These are phyloP conservation scores for Pelagophyceae sp. DNA, from an alignment of 352 stramenopile species.

Conservation along the genomic window DNA sequence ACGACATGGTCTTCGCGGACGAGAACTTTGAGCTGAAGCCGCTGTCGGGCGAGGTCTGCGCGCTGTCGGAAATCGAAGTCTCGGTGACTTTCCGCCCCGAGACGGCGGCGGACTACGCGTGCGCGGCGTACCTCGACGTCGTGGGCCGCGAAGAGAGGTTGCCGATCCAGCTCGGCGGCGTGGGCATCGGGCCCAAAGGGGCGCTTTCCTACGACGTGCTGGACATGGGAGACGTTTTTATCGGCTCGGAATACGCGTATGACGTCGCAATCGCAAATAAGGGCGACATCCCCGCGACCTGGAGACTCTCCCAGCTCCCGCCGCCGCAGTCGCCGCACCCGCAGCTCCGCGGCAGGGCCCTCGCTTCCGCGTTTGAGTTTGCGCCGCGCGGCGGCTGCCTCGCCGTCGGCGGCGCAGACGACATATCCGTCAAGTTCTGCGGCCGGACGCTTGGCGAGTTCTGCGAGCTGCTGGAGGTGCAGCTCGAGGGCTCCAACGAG, in stretches of 20 bases:
- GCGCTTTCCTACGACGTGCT: constrained; percentile 84
- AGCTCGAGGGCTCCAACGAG: constrained; percentile 63
- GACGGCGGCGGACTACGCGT: constrained; percentile 65
- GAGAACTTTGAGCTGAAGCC: constrained; percentile 77
- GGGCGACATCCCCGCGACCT: constrained; percentile 76
- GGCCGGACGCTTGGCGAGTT: constrained; percentile 60
- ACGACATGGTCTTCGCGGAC: constrained; percentile 85
- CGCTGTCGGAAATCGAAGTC: constrained; percentile 76
- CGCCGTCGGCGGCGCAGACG: constrained; percentile 60
- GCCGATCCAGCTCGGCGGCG: constrained; percentile 69
- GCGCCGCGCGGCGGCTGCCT: constrained; percentile 29
- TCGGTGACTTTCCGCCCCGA: constrained; percentile 73
- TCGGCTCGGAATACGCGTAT: constrained; percentile 69
- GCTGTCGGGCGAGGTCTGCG: constrained; percentile 76
- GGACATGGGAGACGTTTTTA: constrained; percentile 87
- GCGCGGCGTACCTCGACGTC: constrained; percentile 71
- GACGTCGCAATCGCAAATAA: constrained; percentile 83
- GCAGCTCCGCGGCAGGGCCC: neutral
- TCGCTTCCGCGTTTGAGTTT: constrained; percentile 47
- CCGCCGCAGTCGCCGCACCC: constrained; percentile 25
- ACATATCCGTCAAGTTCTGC: constrained; percentile 66
- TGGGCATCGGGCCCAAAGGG: constrained; percentile 79
- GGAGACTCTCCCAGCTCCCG: constrained; percentile 37
- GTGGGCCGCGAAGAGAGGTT: constrained; percentile 71
- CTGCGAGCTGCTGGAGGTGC: constrained; percentile 61